A percentile compares a stretch with the other conserved stretches of the same genome.
Evolutionary conservation across 208 protist genomes (phyloP).

Genomic region (Leishmania guyanensis): DNA sequence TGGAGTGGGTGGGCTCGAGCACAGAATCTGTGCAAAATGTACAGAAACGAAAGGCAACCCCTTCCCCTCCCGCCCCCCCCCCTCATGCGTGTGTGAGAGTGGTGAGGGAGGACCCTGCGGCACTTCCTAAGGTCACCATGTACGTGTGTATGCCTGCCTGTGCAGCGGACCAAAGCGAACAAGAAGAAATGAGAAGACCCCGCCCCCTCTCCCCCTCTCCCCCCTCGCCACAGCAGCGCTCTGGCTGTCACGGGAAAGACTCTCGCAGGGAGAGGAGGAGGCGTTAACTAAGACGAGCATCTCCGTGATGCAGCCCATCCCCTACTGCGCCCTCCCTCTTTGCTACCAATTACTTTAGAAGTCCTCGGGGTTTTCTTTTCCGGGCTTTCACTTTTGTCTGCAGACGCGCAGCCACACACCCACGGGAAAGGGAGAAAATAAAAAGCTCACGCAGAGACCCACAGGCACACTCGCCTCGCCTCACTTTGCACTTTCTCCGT

Average conservation of each 20-base stretch:
- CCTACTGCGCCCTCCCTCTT: neutral
- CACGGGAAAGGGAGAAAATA: neutral
- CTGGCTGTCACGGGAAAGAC: neutral
- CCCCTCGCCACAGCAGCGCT: neutral
- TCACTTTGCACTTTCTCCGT: neutral
- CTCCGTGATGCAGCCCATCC: neutral
- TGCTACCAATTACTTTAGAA: conserved; percentile 12
- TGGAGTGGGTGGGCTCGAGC: neutral
- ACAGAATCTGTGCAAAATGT: too few relatives aligned
- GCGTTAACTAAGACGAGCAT: neutral
- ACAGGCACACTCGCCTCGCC: neutral
- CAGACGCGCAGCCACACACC: neutral
- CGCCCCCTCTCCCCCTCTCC: neutral
- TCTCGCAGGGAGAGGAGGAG: neutral
- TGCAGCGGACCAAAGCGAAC: neutral
- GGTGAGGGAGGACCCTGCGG: neutral
- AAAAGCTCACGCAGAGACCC: neutral
- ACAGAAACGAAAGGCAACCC: neutral
- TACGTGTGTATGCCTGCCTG: neutral
- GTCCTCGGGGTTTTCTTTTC: neutral
- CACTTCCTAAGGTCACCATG: neutral
- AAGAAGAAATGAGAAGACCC: neutral
- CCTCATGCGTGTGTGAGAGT: neutral
- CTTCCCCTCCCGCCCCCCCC: too few relatives aligned
- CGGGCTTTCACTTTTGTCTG: neutral